Conservation (phyloP, 139 green algal genomes). For the Astrephomene gubernaculifera region DNA sequence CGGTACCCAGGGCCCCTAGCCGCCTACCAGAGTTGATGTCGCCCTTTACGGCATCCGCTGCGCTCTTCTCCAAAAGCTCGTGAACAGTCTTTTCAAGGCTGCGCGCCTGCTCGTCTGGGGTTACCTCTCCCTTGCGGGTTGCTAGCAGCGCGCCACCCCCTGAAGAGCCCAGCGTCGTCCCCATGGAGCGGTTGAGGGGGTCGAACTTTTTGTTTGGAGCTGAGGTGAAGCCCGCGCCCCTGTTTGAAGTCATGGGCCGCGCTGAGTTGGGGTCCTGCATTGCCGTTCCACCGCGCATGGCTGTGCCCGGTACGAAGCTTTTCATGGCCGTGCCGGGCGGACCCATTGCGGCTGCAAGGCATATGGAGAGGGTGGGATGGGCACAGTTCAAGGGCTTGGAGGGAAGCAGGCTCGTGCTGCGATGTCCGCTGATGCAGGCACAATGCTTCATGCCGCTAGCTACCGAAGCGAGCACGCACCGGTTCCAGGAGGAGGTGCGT, state of each 20-base stretch:
- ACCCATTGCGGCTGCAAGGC: constrained; percentile 49
- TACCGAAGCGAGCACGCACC: neutral
- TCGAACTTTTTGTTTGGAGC: constrained; percentile 69
- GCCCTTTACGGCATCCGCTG: constrained; percentile 23
- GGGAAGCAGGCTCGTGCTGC: too few species aligned
- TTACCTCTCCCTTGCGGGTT: constrained; percentile 59
- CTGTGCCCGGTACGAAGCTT: constrained; percentile 52
- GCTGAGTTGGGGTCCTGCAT: constrained; percentile 42
- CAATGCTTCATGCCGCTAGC: neutral
- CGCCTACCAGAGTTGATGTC: constrained; percentile 51
- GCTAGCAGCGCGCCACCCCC: constrained; percentile 42
- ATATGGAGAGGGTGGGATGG: too few species aligned
- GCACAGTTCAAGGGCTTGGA: too few species aligned
- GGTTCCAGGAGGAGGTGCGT: constrained; percentile 36
- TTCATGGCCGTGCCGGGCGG: constrained; percentile 63
- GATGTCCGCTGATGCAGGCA: too few species aligned
- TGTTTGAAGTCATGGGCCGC: constrained; percentile 85
- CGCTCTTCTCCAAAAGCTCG: constrained; percentile 80
- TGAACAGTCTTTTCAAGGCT: constrained; percentile 85
- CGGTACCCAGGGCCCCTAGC: too few species aligned
- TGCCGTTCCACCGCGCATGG: constrained; percentile 40
- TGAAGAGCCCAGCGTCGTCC: constrained; percentile 16
- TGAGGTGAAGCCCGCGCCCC: constrained; percentile 74
- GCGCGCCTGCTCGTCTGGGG: constrained; percentile 65
- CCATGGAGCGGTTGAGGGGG: constrained; percentile 62